Base-by-base conservation (phyloP, 495 filamentous ascomycete genomes). In the Copromyces sp. region DNA sequence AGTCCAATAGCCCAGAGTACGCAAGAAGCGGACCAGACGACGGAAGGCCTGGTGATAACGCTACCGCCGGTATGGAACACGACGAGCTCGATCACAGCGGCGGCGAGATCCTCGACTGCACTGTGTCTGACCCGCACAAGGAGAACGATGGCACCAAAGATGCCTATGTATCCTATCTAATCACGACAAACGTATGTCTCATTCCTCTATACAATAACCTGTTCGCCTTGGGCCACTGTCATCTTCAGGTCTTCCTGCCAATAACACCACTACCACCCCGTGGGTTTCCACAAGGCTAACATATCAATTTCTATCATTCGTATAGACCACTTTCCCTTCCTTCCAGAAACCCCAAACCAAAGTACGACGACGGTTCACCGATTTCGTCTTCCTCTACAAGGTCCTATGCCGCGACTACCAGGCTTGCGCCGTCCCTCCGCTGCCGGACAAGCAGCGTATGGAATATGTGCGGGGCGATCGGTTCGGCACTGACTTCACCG, bases 381-480 rank as follows among this genome's bases (percentile, higher is more conserved):
- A 99, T 81, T 99, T 99, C 80, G 91, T 96, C 73, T 99, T 97
- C 79, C 90, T 99, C 71, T 97, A 92, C 86, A 98, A 97, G 81
- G 89, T 89, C 39, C 89, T 99, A 47, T 90, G 85, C 70, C 89
- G 89, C 75, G 93, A 98, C 78, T 98, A 94, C 77, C 93, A 94
- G 40, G 91, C 91, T 79, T 93, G 90, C 83, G 96, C 95, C 53
- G 94, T 99, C 14, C 95, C 95, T 45, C 95, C 95, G 68, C 85
- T 98, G 72, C 95, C 95, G 65, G 95, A 98, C 81, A 99, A 99
- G 83, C 94, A 98, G 86, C 97, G 97, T 80, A 95, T 99, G 92
- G 93, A 95, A 77, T 97, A 98, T 77, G 96, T 98, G 42, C 91
- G 94, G 69, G 96, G 96, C 70, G 94, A 98, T 82, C 90, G 95